Evolutionary conservation across 1,284 basidiomycete genomes (phyloP), one percentile per base, ranked within the genome.

Genomic region (Sporisorium iseilematis-ciliati): DNA sequence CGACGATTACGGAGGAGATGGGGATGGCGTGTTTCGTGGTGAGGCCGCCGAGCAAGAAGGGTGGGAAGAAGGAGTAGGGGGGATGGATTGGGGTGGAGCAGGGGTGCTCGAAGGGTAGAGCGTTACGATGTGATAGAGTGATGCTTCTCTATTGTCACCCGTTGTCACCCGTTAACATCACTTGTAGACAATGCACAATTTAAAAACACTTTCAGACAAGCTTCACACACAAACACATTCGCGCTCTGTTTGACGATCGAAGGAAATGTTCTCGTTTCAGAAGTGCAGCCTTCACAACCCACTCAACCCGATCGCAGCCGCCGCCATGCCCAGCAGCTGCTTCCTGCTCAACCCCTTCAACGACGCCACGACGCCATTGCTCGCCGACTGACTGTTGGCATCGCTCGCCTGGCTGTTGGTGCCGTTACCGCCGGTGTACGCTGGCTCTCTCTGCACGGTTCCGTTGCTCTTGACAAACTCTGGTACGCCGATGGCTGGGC

Each of bases 1-100:
- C 72, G 11, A 78, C 82, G 3, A 84, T 84, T 57, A 83, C 82
- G 12, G 31, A 57, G 12, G 81, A 83, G 59, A 61, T 75, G 49
- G 75, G 68, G 18, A 76, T 70, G 67, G 73, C 77, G 11, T 79
- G 77, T 58, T 79, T 79, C 31, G 56, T 62, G 12, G 77, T 75
- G 18, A 70, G 61, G 51, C 77, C 74, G 18, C 74, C 74, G 3
- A 73, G 59, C 3, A 67, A 71, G 26, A 65, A 58, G 57, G 45
- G 53, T 8, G 41, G 33, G 1, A 60, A 64, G 41, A 60, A 55
- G 51, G 14, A 20, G n/a, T 18, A 56, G 38, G n/a, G 42, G 38
- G 26, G 12, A 29, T 8, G 38, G 0, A 31, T 14, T 20, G 31
- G 12, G 18, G 20, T 12, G 43, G 5, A 25, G 21, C 23, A 33